phyloP scores from a whole-genome alignment of 345 rosid species.

The Clarkia xantiana region DNA sequence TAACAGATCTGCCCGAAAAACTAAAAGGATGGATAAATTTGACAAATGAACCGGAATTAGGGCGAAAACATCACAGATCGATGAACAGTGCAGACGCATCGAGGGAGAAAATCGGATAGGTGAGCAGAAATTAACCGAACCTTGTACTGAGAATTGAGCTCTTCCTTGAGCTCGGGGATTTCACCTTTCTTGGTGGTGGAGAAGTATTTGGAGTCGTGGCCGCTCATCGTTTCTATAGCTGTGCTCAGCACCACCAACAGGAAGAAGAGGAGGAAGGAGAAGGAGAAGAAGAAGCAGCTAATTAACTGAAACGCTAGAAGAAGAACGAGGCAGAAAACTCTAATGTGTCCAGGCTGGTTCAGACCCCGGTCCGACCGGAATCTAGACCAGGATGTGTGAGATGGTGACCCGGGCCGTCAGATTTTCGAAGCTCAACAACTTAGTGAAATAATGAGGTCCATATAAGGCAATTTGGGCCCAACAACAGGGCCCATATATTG shows the following conservation, averaged over 20 bases:
- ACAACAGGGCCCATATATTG: no score
- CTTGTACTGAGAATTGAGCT: conserved; percentile 97
- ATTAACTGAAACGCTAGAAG: no score
- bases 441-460: no score
- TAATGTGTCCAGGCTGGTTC: no score
- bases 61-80: conserved; percentile 10
- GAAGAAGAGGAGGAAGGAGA: background rate
- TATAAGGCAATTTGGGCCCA: no score
- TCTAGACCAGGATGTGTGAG: no score
- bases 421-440: no score
- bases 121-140: conserved; percentile 14
- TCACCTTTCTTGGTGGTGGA: conserved; percentile 99
- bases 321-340: no score
- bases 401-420: no score
- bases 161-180: conserved; percentile 98
- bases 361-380: no score
- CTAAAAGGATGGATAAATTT: background rate
- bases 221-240: conserved; percentile 47
- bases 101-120: conserved; percentile 2
- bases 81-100: conserved; percentile 10
- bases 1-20: conserved; percentile 30
- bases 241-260: background rate
- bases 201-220: conserved; percentile 96
- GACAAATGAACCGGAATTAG: background rate
- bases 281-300: no score